Evolutionary conservation across 2,329 filamentous ascomycete genomes (phyloP).

Genomic region (Rosellinia necatrix): DNA sequence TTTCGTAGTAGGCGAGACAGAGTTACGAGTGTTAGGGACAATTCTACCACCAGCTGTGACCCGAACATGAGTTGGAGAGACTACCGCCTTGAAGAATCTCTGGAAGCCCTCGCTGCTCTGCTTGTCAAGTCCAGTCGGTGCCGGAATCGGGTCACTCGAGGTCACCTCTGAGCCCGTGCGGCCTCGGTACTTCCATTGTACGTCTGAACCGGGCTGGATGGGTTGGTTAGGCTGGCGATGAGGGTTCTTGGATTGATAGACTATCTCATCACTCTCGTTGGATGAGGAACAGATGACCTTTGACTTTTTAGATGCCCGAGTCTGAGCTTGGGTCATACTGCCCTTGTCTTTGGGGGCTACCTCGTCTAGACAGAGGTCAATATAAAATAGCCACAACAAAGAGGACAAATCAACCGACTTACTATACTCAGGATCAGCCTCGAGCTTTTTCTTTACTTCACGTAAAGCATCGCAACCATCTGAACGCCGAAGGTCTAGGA

Average conservation of each 20-base stretch:
- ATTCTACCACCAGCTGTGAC: constrained; percentile 71
- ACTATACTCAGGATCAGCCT: constrained; percentile 49
- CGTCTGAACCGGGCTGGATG: constrained; percentile 24
- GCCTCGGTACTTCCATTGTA: constrained; percentile 51
- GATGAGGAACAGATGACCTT: constrained; percentile 44
- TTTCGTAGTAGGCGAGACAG: constrained; percentile 58
- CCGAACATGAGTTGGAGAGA: constrained; percentile 68
- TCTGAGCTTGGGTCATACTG: constrained; percentile 27
- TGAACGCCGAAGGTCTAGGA: constrained; percentile 47
- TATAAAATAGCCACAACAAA: not conserved
- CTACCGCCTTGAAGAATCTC: constrained; percentile 69
- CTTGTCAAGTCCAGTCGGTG: constrained; percentile 56
- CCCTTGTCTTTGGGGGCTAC: constrained; percentile 39
- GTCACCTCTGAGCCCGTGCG: constrained; percentile 50
- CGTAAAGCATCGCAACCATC: constrained; percentile 8
- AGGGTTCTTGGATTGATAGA: constrained; percentile 45
- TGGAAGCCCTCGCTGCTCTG: constrained; percentile 70
- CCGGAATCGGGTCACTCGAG: constrained; percentile 54
- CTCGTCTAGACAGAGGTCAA: constrained; percentile 18
- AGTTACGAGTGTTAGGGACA: constrained; percentile 65
- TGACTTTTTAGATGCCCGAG: constrained; percentile 35
- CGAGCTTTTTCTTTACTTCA: constrained; percentile 28
- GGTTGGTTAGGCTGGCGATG: constrained; percentile 25
- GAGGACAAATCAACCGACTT: constrained; percentile 27
- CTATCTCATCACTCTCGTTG: constrained; percentile 43